These are phyloP conservation scores for Endocladia muricata DNA, from an alignment of 31 red algal species.

Conservation along the genomic window DNA sequence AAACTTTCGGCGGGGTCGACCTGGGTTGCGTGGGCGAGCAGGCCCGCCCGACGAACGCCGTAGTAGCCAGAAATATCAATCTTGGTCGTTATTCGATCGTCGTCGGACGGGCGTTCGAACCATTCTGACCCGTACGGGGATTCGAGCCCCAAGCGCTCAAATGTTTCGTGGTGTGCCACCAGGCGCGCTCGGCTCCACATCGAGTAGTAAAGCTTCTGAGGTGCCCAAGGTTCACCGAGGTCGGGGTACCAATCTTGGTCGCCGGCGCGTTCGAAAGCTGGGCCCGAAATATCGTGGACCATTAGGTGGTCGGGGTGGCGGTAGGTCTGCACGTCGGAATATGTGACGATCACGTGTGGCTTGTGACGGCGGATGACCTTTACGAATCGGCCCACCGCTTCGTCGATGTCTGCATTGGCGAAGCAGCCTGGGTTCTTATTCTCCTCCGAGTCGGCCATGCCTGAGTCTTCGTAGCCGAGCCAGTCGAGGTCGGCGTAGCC, in stretches of 20 bases:
- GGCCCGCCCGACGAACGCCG: neutral
- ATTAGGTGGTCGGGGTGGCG: slow-evolving; percentile 3
- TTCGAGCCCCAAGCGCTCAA: neutral
- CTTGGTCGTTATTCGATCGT: slow-evolving; percentile 7
- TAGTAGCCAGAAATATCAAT: neutral
- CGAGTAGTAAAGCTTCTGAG: slow-evolving; percentile 4
- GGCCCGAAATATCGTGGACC: slow-evolving; percentile 1
- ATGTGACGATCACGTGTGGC: slow-evolving; percentile 7
- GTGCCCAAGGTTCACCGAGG: neutral
- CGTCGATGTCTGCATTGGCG: neutral
- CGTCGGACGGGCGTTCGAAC: neutral
- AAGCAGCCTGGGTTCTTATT: slow-evolving; percentile 3
- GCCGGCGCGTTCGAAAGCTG: neutral
- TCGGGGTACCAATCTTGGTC: slow-evolving; percentile 4
- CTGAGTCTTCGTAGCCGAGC: slow-evolving; percentile 2
- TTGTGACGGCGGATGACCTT: neutral
- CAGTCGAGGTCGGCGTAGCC: neutral
- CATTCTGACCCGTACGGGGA: neutral
- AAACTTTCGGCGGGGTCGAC: neutral
- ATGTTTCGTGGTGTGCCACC: neutral
- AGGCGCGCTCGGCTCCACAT: neutral
- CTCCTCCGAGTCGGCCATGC: neutral
- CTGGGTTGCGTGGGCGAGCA: slow-evolving; percentile 20
- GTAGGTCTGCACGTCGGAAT: neutral
- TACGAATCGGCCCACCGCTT: neutral